A percentile compares a stretch with the other conserved stretches of the same genome.
These are phyloP conservation scores for Serendipita vermifera DNA, from an alignment of 768 basidiomycete genomes.

Conservation along the genomic window DNA sequence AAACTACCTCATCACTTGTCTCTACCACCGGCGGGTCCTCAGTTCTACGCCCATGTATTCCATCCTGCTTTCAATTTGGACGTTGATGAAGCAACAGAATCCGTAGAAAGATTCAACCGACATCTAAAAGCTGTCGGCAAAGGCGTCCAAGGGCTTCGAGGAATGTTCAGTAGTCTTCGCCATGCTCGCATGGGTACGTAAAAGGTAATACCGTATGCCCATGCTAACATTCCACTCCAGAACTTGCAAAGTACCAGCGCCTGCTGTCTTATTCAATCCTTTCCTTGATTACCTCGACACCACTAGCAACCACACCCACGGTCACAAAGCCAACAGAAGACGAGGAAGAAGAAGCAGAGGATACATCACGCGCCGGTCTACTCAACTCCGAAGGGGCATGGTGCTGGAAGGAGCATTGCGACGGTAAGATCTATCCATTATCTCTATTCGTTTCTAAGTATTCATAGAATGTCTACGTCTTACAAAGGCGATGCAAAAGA, in stretches of 20 bases:
- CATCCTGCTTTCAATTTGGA: constrained; percentile 82
- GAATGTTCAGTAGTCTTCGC: constrained; percentile 46
- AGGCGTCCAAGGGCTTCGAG: constrained; percentile 54
- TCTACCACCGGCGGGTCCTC: constrained; percentile 53
- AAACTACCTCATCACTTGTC: constrained; percentile 47
- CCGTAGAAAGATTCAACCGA: constrained; percentile 46
- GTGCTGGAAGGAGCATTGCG: constrained; percentile 76
- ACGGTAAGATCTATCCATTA: constrained; percentile 31
- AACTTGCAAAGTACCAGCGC: constrained; percentile 67
- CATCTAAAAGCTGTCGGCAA: constrained; percentile 55
- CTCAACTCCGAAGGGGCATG: constrained; percentile 64
- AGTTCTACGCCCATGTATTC: constrained; percentile 66
- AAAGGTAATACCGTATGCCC: neutral
- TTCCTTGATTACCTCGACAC: constrained; percentile 61
- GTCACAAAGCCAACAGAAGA: constrained; percentile 25
- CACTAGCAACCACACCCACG: constrained; percentile 32
- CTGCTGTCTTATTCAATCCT: constrained; percentile 59
- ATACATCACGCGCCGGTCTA: constrained; percentile 29
- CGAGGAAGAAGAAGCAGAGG: constrained; percentile 37
- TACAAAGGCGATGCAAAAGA: constrained; percentile 66
- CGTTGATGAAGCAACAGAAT: constrained; percentile 48
- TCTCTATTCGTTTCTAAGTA: neutral
- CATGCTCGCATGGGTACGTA: constrained; percentile 50
- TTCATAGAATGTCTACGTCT: constrained; percentile 56
- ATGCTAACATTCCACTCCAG: constrained; percentile 32